Percentiles rank a stretch among this genome's conserved stretches.
phyloP scores from a whole-genome alignment of 1,284 basidiomycete genomes.

The Heterobasidion annosum region DNA sequence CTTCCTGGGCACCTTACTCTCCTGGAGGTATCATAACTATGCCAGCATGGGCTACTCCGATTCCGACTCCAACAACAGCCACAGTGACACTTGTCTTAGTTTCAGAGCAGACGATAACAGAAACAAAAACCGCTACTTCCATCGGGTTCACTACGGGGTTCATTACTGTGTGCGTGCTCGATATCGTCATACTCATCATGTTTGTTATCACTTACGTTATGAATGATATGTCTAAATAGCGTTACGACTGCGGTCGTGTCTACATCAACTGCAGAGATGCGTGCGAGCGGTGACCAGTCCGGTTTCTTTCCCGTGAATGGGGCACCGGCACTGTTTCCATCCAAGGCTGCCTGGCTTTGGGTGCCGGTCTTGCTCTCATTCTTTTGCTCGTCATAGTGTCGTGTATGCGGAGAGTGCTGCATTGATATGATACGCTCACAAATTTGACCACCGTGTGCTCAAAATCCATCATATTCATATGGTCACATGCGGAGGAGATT shows the following conservation, averaged over 20 bases:
- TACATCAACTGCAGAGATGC: slow-evolving; percentile 5
- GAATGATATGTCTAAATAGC: neutral
- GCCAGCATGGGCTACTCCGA: slow-evolving; percentile 5
- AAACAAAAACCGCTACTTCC: slow-evolving; percentile 15
- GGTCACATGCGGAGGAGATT: no score
- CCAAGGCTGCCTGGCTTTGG: neutral
- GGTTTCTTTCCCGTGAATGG: slow-evolving; percentile 9
- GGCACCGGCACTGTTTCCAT: neutral
- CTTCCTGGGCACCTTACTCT: neutral
- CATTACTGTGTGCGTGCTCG: slow-evolving; percentile 17
- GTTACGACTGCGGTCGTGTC: slow-evolving; percentile 3
- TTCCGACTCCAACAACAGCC: slow-evolving; percentile 9
- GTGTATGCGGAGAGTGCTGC: no score
- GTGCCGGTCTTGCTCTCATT: neutral
- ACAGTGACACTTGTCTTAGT: slow-evolving; percentile 1
- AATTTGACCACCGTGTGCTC: no score
- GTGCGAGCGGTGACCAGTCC: neutral
- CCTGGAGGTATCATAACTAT: slow-evolving; percentile 14
- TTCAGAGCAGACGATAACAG: neutral
- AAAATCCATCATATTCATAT: no score
- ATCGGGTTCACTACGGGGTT: slow-evolving; percentile 15
- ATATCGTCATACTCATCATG: neutral
- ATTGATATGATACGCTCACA: no score
- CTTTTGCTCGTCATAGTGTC: no score
- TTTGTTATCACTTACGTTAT: neutral